Evolutionary conservation across 2,329 filamentous ascomycete species (phyloP).

Genomic region (Verticillium zaregamsianum): DNA sequence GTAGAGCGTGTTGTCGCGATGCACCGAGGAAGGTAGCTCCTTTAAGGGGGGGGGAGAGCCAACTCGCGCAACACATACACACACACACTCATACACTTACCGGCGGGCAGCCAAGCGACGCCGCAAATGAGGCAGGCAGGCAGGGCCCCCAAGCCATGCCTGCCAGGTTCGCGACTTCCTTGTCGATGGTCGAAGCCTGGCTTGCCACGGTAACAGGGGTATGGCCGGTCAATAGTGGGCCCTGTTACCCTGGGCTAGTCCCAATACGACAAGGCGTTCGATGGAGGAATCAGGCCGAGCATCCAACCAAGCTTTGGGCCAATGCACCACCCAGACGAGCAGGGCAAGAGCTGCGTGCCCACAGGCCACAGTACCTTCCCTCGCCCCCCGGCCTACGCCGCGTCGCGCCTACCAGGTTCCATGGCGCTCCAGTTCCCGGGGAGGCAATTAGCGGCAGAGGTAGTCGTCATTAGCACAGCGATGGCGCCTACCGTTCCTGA

Average conservation of each 20-base stretch:
- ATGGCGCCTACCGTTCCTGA: background rate
- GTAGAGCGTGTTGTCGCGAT: background rate
- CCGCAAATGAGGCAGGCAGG: conserved; percentile 1
- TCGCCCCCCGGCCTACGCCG: too few relatives aligned
- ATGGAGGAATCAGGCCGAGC: background rate
- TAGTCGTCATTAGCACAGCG: background rate
- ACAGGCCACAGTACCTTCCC: too few relatives aligned
- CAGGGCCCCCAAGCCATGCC: background rate
- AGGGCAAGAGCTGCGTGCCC: background rate
- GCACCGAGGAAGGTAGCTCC: background rate
- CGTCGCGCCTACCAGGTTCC: too few relatives aligned
- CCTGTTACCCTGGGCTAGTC: background rate
- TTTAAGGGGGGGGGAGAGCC: background rate
- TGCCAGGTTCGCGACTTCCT: background rate
- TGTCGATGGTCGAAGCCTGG: background rate
- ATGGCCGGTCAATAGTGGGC: background rate
- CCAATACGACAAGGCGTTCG: background rate
- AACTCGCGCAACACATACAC: background rate
- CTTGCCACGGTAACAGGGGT: background rate
- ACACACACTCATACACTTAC: background rate
- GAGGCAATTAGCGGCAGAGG: background rate
- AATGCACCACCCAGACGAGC: background rate
- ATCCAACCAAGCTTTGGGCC: conserved; percentile 1
- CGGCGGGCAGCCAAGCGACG: background rate
- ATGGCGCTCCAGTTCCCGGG: background rate